Base-by-base conservation (phyloP, 1,284 basidiomycete genomes). In the Trichosporon asahii region DNA sequence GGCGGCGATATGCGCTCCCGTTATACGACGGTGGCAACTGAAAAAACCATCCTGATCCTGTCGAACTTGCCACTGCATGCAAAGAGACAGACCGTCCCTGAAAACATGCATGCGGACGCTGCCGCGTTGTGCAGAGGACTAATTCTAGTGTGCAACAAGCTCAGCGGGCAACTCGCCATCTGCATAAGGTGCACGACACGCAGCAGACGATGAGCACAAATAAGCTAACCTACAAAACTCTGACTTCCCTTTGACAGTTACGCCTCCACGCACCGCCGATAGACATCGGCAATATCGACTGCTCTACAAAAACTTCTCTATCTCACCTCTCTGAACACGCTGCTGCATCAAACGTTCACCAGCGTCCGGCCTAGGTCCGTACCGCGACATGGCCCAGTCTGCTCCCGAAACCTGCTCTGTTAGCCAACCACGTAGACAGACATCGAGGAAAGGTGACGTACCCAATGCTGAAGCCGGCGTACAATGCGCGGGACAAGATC, bases 401-500 rank as follows among this genome's bases (percentile, higher is more conserved):
- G 80, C 79, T 5, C 77, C 78, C 2, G 77, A 72, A 9, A 78
- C 33, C 79, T 79, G 64, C 18, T 25, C 21, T 31, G 33, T 66
- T 25, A 68, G 66, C 29, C 18, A 44, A 18, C 40, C 15, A 44
- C 40, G 40, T n/a, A 18, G 15, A 44, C 40, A 9, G 8, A 2
- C 25, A 29, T 6, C 8, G 4, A 0, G 27, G 11, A 18, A 55
- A 3, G 2, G 12, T 21, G 1, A 74, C 80, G 72, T 49, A 82
- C 80, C 77, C 79, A 80, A 68, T 80, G 78, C 7, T 75, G 61
- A 5, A 79, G 23, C 63, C 83, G 78, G 53, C 73, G 74, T 8
- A 80, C 27, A 72, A 77, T 78, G 15, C 75, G 72, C 1, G 82
- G 82, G 8, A 83, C 66, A 0, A 84, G n/a, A 1, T 77, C 79